These are phyloP conservation scores for Earliella scabrosa DNA, from an alignment of 1,284 basidiomycete genomes.

Conservation along the genomic window DNA sequence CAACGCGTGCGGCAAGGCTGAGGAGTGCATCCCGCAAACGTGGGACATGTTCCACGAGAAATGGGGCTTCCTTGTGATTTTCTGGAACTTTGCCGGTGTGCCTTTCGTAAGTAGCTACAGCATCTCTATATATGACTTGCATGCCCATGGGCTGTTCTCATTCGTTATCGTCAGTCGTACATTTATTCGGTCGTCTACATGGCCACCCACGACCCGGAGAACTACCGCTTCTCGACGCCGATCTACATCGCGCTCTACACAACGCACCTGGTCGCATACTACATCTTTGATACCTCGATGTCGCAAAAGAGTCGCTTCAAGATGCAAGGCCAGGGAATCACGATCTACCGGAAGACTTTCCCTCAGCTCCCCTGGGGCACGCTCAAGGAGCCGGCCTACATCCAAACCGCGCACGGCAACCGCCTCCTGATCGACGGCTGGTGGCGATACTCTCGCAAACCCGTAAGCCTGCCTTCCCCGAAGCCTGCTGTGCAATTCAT, in stretches of 20 bases:
- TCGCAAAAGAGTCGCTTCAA: conserved; percentile 98
- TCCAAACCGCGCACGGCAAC: conserved; percentile 95
- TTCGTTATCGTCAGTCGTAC: conserved; percentile 79
- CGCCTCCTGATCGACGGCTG: conserved; percentile 85
- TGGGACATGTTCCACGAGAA: conserved; percentile 99
- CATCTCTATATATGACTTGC: neutral
- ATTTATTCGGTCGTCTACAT: conserved; percentile 98
- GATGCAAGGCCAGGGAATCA: conserved; percentile 93
- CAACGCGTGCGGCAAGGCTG: conserved; percentile 94
- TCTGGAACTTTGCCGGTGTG: conserved; percentile 97
- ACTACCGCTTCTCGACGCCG: conserved; percentile 85
- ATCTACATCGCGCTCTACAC: conserved; percentile 75
- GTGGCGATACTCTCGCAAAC: conserved; percentile 92
- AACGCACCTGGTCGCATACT: conserved; percentile 86
- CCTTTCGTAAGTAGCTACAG: conserved; percentile 72
- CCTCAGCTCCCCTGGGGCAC: conserved; percentile 90
- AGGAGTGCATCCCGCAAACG: conserved; percentile 99
- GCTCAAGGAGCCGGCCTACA: conserved; percentile 88
- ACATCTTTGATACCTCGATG: conserved; percentile 94
- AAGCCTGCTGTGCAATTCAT: no score
- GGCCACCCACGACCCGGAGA: conserved; percentile 89
- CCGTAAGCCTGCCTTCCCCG: conserved; percentile 61
- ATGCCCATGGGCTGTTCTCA: no score
- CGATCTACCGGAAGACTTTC: conserved; percentile 88
- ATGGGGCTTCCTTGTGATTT: conserved; percentile 94